Conservation (phyloP, 2,329 filamentous ascomycete species). For the Fusarium verrucosum region DNA sequence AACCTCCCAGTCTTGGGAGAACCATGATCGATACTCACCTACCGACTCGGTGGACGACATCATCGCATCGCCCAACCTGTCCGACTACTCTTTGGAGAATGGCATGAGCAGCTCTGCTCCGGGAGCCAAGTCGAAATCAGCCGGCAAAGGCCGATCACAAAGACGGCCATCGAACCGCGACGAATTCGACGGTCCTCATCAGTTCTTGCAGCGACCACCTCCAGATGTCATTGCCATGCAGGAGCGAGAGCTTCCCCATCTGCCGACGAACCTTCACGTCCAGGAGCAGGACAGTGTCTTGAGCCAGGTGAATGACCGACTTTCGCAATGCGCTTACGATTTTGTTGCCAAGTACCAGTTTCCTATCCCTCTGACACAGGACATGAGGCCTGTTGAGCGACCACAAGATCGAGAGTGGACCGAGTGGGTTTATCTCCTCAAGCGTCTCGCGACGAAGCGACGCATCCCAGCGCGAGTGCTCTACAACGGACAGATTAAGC, state of each 20-base stretch:
- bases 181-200: constrained; percentile 88
- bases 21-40: constrained; percentile 63
- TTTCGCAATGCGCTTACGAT: constrained; percentile 87
- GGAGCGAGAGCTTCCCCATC: constrained; percentile 81
- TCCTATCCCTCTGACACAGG: constrained; percentile 82
- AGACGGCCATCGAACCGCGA: constrained; percentile 82
- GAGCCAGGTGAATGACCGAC: constrained; percentile 81
- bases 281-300: constrained; percentile 87
- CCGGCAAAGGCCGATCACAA: constrained; percentile 64
- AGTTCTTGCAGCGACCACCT: constrained; percentile 78
- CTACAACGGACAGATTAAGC: constrained; percentile 91
- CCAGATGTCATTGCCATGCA: constrained; percentile 77
- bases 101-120: constrained; percentile 53
- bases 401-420: constrained; percentile 87
- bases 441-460: constrained; percentile 84
- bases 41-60: constrained; percentile 68
- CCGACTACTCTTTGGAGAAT: constrained; percentile 68
- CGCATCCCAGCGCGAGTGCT: constrained; percentile 84
- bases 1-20: constrained; percentile 58
- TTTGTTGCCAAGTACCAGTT: constrained; percentile 94
- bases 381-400: constrained; percentile 79
- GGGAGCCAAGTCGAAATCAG: constrained; percentile 56
- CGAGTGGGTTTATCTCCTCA: constrained; percentile 89
- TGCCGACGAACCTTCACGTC: constrained; percentile 83
- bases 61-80: constrained; percentile 65